These are phyloP conservation scores for Solanum hybrid DNA, from an alignment of 305 asterid species.

Conservation along the genomic window DNA sequence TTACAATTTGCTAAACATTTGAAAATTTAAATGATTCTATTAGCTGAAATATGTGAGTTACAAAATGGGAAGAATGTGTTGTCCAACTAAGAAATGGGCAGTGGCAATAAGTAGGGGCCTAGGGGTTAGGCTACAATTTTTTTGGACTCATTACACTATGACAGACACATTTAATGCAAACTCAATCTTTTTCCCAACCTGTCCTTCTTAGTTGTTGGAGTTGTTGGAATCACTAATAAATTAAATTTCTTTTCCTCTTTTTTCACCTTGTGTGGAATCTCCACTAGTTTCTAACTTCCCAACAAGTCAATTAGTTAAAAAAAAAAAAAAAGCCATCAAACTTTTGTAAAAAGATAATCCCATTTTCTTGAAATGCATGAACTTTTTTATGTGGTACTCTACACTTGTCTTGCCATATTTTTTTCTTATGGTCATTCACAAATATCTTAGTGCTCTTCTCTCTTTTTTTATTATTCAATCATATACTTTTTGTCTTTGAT, in stretches of 20 bases:
- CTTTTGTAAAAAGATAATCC: slow-evolving; percentile 2
- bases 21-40: background rate
- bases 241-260: background rate
- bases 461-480: background rate
- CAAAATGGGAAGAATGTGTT: background rate
- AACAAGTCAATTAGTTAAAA: background rate
- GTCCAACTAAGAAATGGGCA: slow-evolving; percentile 16
- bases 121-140: slow-evolving; percentile 1
- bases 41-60: background rate
- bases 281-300: background rate
- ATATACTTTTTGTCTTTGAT: background rate
- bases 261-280: slow-evolving; percentile 4
- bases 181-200: slow-evolving; percentile 30
- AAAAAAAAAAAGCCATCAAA: background rate
- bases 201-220: slow-evolving; percentile 25
- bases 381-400: background rate
- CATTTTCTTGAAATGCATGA: slow-evolving; percentile 4
- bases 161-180: slow-evolving; percentile 46
- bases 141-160: slow-evolving; percentile 36
- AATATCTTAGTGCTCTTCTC: background rate
- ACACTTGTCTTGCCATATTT: background rate
- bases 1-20: background rate
- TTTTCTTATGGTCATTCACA: background rate
- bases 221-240: background rate
- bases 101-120: slow-evolving; percentile 15